Evolutionary conservation across 2,329 filamentous ascomycete species (phyloP).

Genomic region (Aspergillus ibericus): DNA sequence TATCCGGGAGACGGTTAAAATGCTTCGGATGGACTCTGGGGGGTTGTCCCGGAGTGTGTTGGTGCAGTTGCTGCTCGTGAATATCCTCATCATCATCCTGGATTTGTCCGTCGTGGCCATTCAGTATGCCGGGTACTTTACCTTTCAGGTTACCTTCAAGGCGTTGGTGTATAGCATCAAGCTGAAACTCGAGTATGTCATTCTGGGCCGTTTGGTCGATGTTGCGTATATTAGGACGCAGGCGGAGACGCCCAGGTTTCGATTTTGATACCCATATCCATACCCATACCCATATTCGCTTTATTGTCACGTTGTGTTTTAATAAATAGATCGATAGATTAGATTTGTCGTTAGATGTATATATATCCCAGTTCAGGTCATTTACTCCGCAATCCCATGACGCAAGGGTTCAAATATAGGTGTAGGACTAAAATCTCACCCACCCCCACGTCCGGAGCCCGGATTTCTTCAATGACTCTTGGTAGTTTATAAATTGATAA

Average conservation of each 20-base stretch:
- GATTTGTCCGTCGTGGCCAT: slow-evolving; percentile 44
- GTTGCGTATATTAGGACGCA: slow-evolving; percentile 15
- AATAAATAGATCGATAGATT: no score
- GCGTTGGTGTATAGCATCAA: slow-evolving; percentile 49
- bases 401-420: no score
- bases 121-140: slow-evolving; percentile 44
- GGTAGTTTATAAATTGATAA: no score
- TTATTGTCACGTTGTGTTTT: background rate
- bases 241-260: slow-evolving; percentile 5
- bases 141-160: slow-evolving; percentile 47
- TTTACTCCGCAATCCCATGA: no score
- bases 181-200: slow-evolving; percentile 49
- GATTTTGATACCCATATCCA: background rate
- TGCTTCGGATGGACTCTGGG: slow-evolving; percentile 47
- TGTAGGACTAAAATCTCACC: no score
- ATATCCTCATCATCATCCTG: slow-evolving; percentile 47
- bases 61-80: slow-evolving; percentile 49
- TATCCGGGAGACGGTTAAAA: slow-evolving; percentile 52
- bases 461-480: no score
- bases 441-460: no score
- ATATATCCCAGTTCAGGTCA: background rate
- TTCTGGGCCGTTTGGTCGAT: slow-evolving; percentile 43
- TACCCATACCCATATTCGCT: background rate
- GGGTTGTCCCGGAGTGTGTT: slow-evolving; percentile 38
- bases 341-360: background rate